Evolutionary conservation across 2,329 filamentous ascomycete species (phyloP).

Genomic region (Exophiala mesophila): DNA sequence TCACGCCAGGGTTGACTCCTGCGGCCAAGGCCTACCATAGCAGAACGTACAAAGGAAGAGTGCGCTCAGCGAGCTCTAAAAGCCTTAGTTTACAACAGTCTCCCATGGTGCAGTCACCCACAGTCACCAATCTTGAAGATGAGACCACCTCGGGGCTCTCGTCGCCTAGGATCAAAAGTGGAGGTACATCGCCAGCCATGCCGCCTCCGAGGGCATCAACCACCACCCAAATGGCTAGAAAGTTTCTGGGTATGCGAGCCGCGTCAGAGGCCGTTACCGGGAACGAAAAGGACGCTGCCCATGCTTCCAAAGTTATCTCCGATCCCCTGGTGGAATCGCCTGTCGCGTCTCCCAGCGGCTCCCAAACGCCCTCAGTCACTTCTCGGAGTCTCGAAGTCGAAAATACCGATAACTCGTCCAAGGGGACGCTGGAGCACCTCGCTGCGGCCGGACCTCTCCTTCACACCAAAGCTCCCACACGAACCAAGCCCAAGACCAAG

Average conservation of each 20-base stretch:
- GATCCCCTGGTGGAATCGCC: slow-evolving; percentile 50
- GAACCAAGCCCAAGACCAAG: slow-evolving; percentile 63
- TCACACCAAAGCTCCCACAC: slow-evolving; percentile 46
- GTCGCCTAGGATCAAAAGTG: slow-evolving; percentile 45
- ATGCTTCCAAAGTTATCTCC: slow-evolving; percentile 35
- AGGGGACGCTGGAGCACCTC: slow-evolving; percentile 44
- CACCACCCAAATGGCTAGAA: slow-evolving; percentile 56
- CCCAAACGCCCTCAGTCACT: slow-evolving; percentile 58
- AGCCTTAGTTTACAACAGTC: slow-evolving; percentile 37
- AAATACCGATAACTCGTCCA: slow-evolving; percentile 58
- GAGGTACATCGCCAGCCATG: slow-evolving; percentile 48
- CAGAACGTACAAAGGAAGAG: slow-evolving; percentile 43
- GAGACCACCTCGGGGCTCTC: slow-evolving; percentile 30
- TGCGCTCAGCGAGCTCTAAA: slow-evolving; percentile 59
- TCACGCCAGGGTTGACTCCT: slow-evolving; percentile 49
- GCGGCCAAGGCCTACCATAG: slow-evolving; percentile 66
- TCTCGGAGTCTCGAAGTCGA: slow-evolving; percentile 74
- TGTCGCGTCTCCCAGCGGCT: slow-evolving; percentile 63
- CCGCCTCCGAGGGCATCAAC: slow-evolving; percentile 43
- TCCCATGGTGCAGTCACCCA: slow-evolving; percentile 45
- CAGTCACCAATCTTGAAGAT: slow-evolving; percentile 54
- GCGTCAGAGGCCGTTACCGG: slow-evolving; percentile 69
- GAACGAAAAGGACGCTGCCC: slow-evolving; percentile 47
- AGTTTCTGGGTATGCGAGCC: slow-evolving; percentile 67
- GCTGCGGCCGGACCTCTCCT: slow-evolving; percentile 32